These are phyloP conservation scores for Tolypocladium cylindrosporum DNA, from an alignment of 2,329 filamentous ascomycete species.

Conservation along the genomic window DNA sequence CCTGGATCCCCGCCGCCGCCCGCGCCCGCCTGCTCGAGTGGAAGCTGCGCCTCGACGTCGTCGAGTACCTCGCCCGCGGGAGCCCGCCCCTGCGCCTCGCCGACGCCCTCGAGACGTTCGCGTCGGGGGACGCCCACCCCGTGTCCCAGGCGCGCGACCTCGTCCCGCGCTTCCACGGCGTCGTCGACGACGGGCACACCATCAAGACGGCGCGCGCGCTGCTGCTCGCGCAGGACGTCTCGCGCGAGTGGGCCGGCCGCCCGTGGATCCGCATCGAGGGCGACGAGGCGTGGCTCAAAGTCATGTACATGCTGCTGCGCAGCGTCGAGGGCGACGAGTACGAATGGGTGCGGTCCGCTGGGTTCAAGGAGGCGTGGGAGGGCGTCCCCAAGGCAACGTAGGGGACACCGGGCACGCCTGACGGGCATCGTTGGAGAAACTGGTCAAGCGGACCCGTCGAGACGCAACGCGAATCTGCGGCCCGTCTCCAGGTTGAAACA, in stretches of 20 bases:
- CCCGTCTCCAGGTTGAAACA: background rate
- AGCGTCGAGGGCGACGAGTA: constrained; percentile 41
- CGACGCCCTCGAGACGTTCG: constrained; percentile 39
- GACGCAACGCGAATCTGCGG: background rate
- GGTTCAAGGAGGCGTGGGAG: constrained; percentile 58
- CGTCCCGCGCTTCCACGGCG: constrained; percentile 32
- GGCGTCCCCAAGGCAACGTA: constrained; percentile 16
- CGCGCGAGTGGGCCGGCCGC: constrained; percentile 31
- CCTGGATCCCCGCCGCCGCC: constrained; percentile 48
- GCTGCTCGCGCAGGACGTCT: constrained; percentile 48
- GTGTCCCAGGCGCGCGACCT: constrained; percentile 36
- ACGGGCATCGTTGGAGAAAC: too few relatives aligned
- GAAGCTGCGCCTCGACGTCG: constrained; percentile 67
- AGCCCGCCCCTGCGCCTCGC: constrained; percentile 49
- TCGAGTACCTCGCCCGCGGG: constrained; percentile 62
- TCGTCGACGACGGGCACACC: constrained; percentile 71
- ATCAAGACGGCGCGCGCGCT: constrained; percentile 66
- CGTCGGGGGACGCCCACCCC: constrained; percentile 34
- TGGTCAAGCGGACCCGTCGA: background rate
- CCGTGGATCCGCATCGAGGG: constrained; percentile 43
- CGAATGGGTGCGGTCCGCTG: constrained; percentile 52
- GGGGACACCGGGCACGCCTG: background rate
- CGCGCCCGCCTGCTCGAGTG: constrained; percentile 69
- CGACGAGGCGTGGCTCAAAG: constrained; percentile 47
- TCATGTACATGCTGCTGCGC: constrained; percentile 54